Base-by-base conservation (phyloP, 768 basidiomycete genomes). In the Tylopilus rubrobrunneus region DNA sequence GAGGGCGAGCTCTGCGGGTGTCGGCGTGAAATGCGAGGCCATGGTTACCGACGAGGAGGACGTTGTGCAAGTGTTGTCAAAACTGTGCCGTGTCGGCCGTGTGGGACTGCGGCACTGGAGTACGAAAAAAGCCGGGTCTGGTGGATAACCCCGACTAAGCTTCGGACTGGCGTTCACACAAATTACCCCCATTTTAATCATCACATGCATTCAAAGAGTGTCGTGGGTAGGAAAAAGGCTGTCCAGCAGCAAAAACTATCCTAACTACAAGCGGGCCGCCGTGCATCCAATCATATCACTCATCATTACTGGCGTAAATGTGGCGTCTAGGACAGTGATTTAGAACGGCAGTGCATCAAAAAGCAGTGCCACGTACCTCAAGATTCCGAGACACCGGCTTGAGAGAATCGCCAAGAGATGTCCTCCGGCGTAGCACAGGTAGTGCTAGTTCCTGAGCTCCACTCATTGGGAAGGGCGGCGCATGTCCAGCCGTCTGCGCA, bases 1-100 rank as follows among this genome's bases (percentile, higher is more conserved):
- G 58, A 92, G 78, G 21, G 80, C 75, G 47, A 81, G 68, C 59
- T 82, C 80, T 53, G 66, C 59, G 3, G 76, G 68, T 23, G 81
- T 75, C 36, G 81, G 76, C 48, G 70, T 68, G 65, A 82, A 79
- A 45, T 67, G 66, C 6, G 62, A 55, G 48, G 78, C 56, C 79
- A 80, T 81, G 46, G 50, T 55, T 57, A 31, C 28, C 31, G 29
- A 45, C 34, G 33, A 52, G 17, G 6, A 9, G 34, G 47, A 45
- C 9, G 49, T 48, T 53, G 23, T 37, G 50, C 29, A 19, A 44
- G 62, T 53, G 63, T 53, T 59, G 56, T 19, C 45, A 42, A 64
- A 56, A 44, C 62, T 64, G 63, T 56, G 52, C 51, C 25, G 12
- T 25, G 52, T 50, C 12, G 48, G 37, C n/a, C 28, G 54, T 45